Conservation (phyloP, 352 stramenopile species). For the Elongisporangium prolatum region DNA sequence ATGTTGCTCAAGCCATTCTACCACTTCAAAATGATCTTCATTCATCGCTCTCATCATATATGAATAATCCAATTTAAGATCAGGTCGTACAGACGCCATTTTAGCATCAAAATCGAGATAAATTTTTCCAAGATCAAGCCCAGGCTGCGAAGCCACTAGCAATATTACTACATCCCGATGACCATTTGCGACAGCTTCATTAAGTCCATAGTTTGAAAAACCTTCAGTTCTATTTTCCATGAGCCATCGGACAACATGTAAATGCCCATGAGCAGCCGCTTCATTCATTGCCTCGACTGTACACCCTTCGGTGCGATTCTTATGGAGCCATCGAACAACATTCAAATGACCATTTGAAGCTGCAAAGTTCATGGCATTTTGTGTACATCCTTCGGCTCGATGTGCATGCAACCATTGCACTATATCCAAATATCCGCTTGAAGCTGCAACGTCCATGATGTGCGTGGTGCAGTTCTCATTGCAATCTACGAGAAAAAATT, state of each 20-base stretch:
- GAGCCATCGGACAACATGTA: conserved; percentile 51
- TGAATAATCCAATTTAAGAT: too few species aligned
- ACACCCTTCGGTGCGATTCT: conserved; percentile 27
- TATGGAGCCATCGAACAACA: conserved; percentile 43
- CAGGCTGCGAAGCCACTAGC: conserved; percentile 6
- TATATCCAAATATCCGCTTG: conserved; percentile 21
- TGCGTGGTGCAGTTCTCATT: neutral
- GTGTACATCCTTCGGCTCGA: neutral
- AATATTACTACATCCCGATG: conserved; percentile 31
- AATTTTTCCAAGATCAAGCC: neutral
- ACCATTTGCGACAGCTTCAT: conserved; percentile 31
- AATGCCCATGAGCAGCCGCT: conserved; percentile 32
- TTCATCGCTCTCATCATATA: too few species aligned
- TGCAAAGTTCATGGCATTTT: too few species aligned
- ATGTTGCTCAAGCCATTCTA: too few species aligned
- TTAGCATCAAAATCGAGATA: too few species aligned
- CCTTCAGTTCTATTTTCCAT: conserved; percentile 27
- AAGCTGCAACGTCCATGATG: conserved; percentile 14
- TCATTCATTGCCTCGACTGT: conserved; percentile 41
- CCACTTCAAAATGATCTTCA: too few species aligned
- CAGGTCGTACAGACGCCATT: too few species aligned
- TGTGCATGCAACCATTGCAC: conserved; percentile 39
- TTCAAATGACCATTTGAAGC: conserved; percentile 44
- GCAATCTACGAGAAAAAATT: too few species aligned
- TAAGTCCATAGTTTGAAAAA: conserved; percentile 23